Evolutionary conservation across 2,329 filamentous ascomycete species (phyloP), one percentile per base, ranked within the genome.

Genomic region (Neophaeococcomyces mojaviensis): DNA sequence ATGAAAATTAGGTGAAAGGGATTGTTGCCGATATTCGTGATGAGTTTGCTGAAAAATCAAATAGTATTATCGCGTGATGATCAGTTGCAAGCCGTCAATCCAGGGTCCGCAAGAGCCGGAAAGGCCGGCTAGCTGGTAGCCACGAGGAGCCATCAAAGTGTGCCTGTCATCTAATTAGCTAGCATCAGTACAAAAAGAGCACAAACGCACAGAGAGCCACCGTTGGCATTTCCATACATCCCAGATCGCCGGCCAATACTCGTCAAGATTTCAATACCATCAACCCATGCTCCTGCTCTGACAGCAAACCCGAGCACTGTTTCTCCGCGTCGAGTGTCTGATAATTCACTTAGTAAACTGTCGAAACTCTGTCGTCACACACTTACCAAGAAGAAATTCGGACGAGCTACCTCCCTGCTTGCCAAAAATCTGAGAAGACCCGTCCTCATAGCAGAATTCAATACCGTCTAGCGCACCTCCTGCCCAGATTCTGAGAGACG

Each of bases 381-480:
- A 65, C 80, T 66, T 69, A 87, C 85, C 82, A 56, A 97, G 73
- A 13, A 84, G 75, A 67, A 95, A 94, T 37, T 81, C 77, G 58
- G 84, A 80, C 19, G 75, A 67, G 52, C 82, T 82, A 6, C 83
- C 85, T 10, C 84, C 84, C 45, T 77, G 74, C 59, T 87, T 89
- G 33, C 92, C 92, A 69, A 98, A 94, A 3, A 96, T 64, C 61
- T 96, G 88, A 45, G 74, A 84, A 1, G 86, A 84, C 13, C 78
- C 76, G 63, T 97, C 88, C 59, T 97, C 90, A 60, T 95, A 97
- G 49, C 86, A 74, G 64, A 98, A 97, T 63, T 97, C 90, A 16
- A 98, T 65, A 0, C 92, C 92, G 61, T 94, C 84, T 10, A 97
- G 61, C 3, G 83, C 83, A 48, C 73, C 70, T 2, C 86, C 88